Conservation (phyloP, 2,329 filamentous ascomycete genomes). For the Sporothrix pallida region DNA sequence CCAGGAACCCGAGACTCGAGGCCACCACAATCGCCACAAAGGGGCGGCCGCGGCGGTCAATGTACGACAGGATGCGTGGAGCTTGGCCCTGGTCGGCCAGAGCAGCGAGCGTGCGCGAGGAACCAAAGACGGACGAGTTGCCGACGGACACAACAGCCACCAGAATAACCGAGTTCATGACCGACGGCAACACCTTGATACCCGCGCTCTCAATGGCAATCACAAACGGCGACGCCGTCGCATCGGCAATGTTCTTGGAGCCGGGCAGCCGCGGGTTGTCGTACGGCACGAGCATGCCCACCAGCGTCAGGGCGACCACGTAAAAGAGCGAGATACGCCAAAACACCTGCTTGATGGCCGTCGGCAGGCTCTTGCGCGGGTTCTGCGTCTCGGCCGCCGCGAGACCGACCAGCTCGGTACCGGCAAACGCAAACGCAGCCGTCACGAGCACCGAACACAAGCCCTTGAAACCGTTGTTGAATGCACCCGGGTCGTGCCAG, state of each 20-base stretch:
- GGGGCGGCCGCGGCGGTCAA: conserved; percentile 81
- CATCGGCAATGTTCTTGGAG: conserved; percentile 63
- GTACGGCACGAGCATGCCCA: conserved; percentile 83
- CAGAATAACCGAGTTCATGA: conserved; percentile 96
- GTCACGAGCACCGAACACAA: conserved; percentile 78
- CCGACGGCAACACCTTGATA: conserved; percentile 78
- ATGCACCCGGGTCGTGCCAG: conserved; percentile 82
- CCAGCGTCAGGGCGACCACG: conserved; percentile 77
- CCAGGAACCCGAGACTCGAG: conserved; percentile 71
- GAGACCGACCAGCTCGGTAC: conserved; percentile 77
- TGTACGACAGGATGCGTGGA: conserved; percentile 76
- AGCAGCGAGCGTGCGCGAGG: conserved; percentile 85
- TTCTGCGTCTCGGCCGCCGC: conserved; percentile 81
- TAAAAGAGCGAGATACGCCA: conserved; percentile 95
- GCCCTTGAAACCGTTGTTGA: conserved; percentile 84
- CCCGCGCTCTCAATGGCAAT: conserved; percentile 87
- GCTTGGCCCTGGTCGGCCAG: conserved; percentile 88
- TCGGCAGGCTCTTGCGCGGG: conserved; percentile 79
- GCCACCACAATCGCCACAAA: conserved; percentile 74
- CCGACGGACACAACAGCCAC: conserved; percentile 89
- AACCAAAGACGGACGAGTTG: conserved; percentile 90
- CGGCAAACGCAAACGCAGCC: conserved; percentile 76
- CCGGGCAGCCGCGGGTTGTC: conserved; percentile 67
- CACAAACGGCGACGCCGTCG: conserved; percentile 86
- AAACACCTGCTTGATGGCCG: conserved; percentile 90